Evolutionary conservation across 2,329 filamentous ascomycete species (phyloP).

Genomic region (Thyridium curvatum): DNA sequence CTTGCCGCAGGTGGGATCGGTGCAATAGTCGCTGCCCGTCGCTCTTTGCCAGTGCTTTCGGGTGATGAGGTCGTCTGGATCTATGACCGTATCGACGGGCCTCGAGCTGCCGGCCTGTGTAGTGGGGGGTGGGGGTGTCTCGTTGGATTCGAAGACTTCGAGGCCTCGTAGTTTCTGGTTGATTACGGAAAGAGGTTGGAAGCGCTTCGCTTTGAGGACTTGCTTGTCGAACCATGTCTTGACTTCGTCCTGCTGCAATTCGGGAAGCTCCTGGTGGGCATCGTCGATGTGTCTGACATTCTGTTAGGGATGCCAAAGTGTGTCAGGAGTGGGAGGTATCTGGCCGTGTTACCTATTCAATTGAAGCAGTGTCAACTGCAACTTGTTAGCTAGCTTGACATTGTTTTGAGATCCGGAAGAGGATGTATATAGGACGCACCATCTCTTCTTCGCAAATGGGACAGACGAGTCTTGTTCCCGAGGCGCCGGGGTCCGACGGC

Average conservation of each 20-base stretch:
- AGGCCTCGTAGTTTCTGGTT: constrained; percentile 91
- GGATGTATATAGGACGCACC: constrained; percentile 56
- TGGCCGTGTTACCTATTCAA: constrained; percentile 59
- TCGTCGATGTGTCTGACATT: constrained; percentile 66
- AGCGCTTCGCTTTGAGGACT: constrained; percentile 86
- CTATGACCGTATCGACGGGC: constrained; percentile 36
- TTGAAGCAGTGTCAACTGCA: constrained; percentile 81
- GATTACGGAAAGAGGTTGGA: constrained; percentile 83
- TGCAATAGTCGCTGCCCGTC: constrained; percentile 70
- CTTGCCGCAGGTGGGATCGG: constrained; percentile 81
- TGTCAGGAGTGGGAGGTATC: not conserved
- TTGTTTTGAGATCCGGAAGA: too few species aligned
- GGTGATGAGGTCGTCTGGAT: constrained; percentile 87
- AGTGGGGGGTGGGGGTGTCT: constrained; percentile 41
- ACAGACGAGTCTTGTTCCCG: constrained; percentile 70
- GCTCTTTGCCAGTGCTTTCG: constrained; percentile 83
- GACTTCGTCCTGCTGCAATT: constrained; percentile 85
- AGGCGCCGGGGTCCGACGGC: constrained; percentile 46
- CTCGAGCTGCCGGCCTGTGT: constrained; percentile 23
- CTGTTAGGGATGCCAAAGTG: constrained; percentile 5
- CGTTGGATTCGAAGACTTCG: constrained; percentile 91
- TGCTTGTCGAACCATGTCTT: constrained; percentile 97
- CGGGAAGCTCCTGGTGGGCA: constrained; percentile 81
- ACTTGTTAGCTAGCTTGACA: not conserved
- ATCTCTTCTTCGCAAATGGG: constrained; percentile 99